A percentile compares a stretch with the other conserved stretches of the same genome.
phyloP scores from a whole-genome alignment of 1,284 basidiomycete genomes.

The Cutaneotrichosporon sp. region DNA sequence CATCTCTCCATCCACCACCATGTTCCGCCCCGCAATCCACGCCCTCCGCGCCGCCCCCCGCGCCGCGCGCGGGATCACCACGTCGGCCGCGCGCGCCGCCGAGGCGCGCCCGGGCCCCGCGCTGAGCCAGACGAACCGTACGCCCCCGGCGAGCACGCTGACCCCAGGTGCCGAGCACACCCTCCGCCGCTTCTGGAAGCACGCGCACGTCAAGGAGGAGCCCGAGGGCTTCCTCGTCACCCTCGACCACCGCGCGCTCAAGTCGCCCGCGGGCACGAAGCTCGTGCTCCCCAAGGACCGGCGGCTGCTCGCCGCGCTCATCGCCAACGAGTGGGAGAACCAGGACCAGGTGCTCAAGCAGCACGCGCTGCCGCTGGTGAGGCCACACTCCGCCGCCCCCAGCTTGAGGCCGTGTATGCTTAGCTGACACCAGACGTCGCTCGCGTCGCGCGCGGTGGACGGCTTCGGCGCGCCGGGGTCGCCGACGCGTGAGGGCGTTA shows the following conservation, averaged over 20 bases:
- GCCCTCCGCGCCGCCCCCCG: constrained; percentile 1
- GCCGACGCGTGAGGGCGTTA: constrained; percentile 64
- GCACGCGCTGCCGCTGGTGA: constrained; percentile 86
- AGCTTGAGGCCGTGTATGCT: too few relatives aligned
- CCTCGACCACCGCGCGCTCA: constrained; percentile 80
- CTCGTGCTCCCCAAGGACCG: constrained; percentile 73
- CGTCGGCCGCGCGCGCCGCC: not conserved
- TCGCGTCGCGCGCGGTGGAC: constrained; percentile 87
- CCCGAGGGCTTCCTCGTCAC: constrained; percentile 67
- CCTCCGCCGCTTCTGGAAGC: constrained; percentile 87
- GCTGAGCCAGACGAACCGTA: constrained; percentile 45
- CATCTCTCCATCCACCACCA: not conserved
- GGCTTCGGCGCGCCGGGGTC: constrained; percentile 61
- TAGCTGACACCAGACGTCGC: constrained; percentile 67
- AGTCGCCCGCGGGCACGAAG: constrained; percentile 78
- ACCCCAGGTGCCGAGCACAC: constrained; percentile 76
- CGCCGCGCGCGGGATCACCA: not conserved
- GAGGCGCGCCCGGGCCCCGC: constrained; percentile 32
- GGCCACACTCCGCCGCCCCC: too few relatives aligned
- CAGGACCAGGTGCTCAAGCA: constrained; percentile 84
- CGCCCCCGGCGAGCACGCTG: constrained; percentile 12
- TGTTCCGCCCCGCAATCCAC: constrained; percentile 3
- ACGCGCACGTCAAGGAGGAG: constrained; percentile 66
- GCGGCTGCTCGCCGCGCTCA: constrained; percentile 72
- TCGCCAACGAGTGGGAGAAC: constrained; percentile 95